Percentiles rank a stretch among this genome's conserved stretches.
These are phyloP conservation scores for Penicillium silybi DNA, from an alignment of 495 filamentous ascomycete species.

Conservation along the genomic window DNA sequence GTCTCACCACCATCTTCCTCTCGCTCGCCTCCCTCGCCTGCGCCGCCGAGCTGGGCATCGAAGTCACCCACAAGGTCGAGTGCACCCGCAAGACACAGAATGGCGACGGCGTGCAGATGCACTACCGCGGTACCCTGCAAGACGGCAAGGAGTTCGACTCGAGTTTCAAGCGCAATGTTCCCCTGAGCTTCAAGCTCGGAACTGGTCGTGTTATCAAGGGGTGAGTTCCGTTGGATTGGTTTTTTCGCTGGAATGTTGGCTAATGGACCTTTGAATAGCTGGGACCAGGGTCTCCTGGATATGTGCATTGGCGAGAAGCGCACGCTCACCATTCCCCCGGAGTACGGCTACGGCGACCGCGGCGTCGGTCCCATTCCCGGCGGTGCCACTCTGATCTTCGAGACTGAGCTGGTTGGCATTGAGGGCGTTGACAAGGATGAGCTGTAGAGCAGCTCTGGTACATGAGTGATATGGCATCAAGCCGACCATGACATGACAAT, in stretches of 20 bases:
- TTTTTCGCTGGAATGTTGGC: not conserved
- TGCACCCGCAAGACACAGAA: slow-evolving; percentile 69
- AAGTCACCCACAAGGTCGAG: slow-evolving; percentile 66
- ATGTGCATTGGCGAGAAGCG: slow-evolving; percentile 98
- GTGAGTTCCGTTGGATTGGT: slow-evolving; percentile 34
- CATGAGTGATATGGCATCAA: not conserved
- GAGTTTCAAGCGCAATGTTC: slow-evolving; percentile 67
- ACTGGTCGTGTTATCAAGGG: slow-evolving; percentile 82
- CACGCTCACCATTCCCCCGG: slow-evolving; percentile 85
- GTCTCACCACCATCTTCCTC: slow-evolving; percentile 43
- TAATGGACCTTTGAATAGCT: slow-evolving; percentile 38
- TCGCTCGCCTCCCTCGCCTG: slow-evolving; percentile 47
- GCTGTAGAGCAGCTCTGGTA: slow-evolving; percentile 28
- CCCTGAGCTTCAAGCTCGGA: slow-evolving; percentile 77
- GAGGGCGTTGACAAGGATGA: slow-evolving; percentile 68
- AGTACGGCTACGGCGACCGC: slow-evolving; percentile 75
- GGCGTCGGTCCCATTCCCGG: slow-evolving; percentile 74
- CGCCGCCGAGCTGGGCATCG: slow-evolving; percentile 63
- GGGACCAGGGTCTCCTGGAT: slow-evolving; percentile 86
- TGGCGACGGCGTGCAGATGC: slow-evolving; percentile 77
- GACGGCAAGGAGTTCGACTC: slow-evolving; percentile 52
- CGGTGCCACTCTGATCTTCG: slow-evolving; percentile 79
- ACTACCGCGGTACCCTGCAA: slow-evolving; percentile 79
- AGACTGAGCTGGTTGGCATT: slow-evolving; percentile 89
- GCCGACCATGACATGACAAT: not conserved